phyloP scores from a whole-genome alignment of 169 alveolate species.

The Plasmodium relictum region DNA sequence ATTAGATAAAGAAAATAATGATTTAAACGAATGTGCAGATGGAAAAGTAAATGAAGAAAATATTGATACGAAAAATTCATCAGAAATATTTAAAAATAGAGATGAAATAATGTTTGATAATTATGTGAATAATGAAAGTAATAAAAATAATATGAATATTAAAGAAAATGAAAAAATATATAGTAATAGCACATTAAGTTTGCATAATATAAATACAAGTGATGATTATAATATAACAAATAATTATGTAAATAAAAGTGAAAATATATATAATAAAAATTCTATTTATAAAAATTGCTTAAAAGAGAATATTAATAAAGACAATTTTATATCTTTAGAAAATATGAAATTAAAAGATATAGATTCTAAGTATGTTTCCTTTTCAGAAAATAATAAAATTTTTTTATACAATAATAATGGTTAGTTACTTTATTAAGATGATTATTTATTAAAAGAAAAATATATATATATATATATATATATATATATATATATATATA shows the following conservation, averaged over 20 bases:
- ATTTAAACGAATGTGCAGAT: background rate
- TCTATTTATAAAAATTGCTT: slow-evolving; percentile 16
- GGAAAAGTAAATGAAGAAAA: background rate
- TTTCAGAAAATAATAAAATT: slow-evolving; percentile 28
- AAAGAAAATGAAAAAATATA: background rate
- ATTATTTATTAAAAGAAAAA: background rate
- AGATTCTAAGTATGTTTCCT: slow-evolving; percentile 36
- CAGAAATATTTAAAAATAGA: background rate
- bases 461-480: background rate
- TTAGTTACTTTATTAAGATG: background rate
- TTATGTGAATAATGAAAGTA: background rate
- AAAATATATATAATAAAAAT: slow-evolving; percentile 13
- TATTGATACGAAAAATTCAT: background rate
- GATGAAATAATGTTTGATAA: background rate
- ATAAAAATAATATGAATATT: background rate
- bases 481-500: background rate
- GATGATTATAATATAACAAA: slow-evolving; percentile 34
- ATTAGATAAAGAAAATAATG: background rate
- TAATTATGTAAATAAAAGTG: slow-evolving; percentile 24
- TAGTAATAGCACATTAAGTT: background rate
- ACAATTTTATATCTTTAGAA: background rate
- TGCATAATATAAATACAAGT: background rate
- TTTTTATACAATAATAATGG: slow-evolving; percentile 27
- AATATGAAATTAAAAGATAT: slow-evolving; percentile 24
- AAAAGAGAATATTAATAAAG: background rate